Conservation (phyloP, 768 basidiomycete genomes). For the Phlebiopsis gigantea region DNA sequence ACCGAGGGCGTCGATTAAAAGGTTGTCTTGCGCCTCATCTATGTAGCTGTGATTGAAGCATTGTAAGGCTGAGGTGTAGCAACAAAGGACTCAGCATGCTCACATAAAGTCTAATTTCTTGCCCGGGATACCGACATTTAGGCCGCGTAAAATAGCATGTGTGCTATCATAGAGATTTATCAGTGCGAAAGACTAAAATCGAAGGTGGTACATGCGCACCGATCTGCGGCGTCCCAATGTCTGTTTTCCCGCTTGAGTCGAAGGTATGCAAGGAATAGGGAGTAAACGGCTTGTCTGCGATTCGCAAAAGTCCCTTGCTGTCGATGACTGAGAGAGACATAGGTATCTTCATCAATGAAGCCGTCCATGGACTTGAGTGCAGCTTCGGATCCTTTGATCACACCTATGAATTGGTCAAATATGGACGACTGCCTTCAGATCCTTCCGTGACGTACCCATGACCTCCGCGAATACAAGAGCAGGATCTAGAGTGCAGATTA, state of each 20-base stretch:
- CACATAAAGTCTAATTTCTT: conserved; percentile 53
- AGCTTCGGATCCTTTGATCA: conserved; percentile 63
- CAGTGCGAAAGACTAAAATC: not conserved
- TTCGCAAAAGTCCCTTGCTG: conserved; percentile 47
- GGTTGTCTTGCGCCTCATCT: conserved; percentile 65
- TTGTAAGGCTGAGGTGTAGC: not conserved
- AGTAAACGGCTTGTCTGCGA: conserved; percentile 44
- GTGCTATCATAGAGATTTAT: conserved; percentile 53
- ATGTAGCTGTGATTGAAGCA: conserved; percentile 44
- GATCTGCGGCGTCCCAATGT: conserved; percentile 56
- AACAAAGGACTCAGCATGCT: conserved; percentile 27
- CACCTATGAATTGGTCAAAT: too few species aligned
- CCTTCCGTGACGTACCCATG: conserved; percentile 48
- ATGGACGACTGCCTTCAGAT: too few species aligned
- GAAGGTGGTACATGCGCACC: conserved; percentile 28
- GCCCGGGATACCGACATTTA: conserved; percentile 33
- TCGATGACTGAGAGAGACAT: conserved; percentile 45
- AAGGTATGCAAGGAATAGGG: conserved; percentile 47
- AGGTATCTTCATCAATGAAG: conserved; percentile 39
- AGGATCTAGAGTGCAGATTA: conserved; percentile 39
- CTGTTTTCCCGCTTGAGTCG: conserved; percentile 37
- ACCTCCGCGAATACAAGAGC: conserved; percentile 61
- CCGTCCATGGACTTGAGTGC: conserved; percentile 31
- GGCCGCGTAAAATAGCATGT: conserved; percentile 39
- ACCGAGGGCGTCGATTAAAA: conserved; percentile 62